Conservation (phyloP, 441 rosid species). For the Sinapis alba region DNA sequence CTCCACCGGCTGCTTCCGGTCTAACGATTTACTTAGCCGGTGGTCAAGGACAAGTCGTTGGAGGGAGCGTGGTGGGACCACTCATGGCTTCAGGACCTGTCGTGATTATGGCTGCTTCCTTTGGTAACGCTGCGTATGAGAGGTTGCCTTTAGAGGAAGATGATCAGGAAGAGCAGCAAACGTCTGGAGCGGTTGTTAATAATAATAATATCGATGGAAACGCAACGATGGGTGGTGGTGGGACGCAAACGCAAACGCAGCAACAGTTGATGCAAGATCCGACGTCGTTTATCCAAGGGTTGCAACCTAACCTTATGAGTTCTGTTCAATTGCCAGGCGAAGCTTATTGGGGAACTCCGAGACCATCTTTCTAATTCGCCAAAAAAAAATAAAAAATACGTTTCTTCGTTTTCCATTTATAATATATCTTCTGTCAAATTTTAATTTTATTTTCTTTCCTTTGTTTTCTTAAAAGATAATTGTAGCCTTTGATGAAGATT, state of each 20-base stretch:
- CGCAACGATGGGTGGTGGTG: constrained; percentile 39
- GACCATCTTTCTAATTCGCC: constrained; percentile 56
- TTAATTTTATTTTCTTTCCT: constrained; percentile 13
- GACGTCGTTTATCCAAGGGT: constrained; percentile 63
- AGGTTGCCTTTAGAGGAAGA: constrained; percentile 86
- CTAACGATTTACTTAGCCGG: constrained; percentile 76
- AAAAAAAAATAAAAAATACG: constrained; percentile 16
- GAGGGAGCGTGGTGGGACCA: constrained; percentile 75
- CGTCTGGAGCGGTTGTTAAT: constrained; percentile 40
- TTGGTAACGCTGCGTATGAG: constrained; percentile 88
- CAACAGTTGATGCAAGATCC: constrained; percentile 50
- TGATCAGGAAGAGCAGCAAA: constrained; percentile 48
- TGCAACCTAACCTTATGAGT: constrained; percentile 70
- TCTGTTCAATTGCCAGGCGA: constrained; percentile 74
- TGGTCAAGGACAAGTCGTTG: constrained; percentile 85
- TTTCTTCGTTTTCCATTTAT: constrained; percentile 18
- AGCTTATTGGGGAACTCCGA: constrained; percentile 68
- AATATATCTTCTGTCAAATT: constrained; percentile 20
- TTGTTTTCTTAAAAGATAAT: constrained; percentile 27
- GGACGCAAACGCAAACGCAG: constrained; percentile 38
- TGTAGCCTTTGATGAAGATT: constrained; percentile 38
- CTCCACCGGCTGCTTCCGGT: constrained; percentile 82
- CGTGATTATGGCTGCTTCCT: constrained; percentile 85
- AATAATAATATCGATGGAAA: constrained; percentile 35
- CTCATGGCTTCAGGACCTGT: constrained; percentile 80